A percentile compares a stretch with the other conserved stretches of the same genome.
These are phyloP conservation scores for Eucommia ulmoides DNA, from an alignment of 257 asterid genomes.

Conservation along the genomic window DNA sequence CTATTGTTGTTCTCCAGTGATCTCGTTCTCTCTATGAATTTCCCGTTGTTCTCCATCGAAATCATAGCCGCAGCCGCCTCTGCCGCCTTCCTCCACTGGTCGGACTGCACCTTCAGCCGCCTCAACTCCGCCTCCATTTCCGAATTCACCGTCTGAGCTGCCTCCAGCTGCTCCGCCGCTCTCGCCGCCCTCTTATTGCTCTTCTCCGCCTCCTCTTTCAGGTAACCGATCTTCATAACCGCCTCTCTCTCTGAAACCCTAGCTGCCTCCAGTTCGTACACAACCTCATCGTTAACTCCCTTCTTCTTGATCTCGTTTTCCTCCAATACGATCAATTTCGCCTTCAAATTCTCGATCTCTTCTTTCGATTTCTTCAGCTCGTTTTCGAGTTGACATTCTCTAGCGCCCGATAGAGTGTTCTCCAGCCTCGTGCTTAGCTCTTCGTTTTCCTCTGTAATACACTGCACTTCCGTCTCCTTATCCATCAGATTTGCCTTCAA, in stretches of 20 bases:
- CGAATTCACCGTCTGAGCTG: slow-evolving; percentile 47
- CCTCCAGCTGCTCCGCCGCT: slow-evolving; percentile 58
- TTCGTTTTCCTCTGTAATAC: slow-evolving; percentile 79
- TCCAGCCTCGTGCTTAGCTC: slow-evolving; percentile 31
- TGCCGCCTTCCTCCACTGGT: background rate
- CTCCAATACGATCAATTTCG: slow-evolving; percentile 25
- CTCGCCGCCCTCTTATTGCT: slow-evolving; percentile 35
- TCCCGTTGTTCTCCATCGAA: slow-evolving; percentile 61
- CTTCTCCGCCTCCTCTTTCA: slow-evolving; percentile 59
- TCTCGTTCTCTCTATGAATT: slow-evolving; percentile 56
- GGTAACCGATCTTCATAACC: slow-evolving; percentile 31
- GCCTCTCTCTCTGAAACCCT: slow-evolving; percentile 58
- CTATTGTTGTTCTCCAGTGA: slow-evolving; percentile 68
- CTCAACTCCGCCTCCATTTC: slow-evolving; percentile 78
- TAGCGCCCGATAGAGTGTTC: slow-evolving; percentile 18
- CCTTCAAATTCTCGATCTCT: slow-evolving; percentile 29
- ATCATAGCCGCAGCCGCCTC: slow-evolving; percentile 7
- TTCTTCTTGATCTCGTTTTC: slow-evolving; percentile 33
- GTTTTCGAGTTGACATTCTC: slow-evolving; percentile 34
- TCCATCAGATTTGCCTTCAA: slow-evolving; percentile 78
- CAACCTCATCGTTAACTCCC: slow-evolving; percentile 17
- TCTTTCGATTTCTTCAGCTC: slow-evolving; percentile 29
- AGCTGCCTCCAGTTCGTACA: slow-evolving; percentile 29
- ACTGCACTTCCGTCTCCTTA: slow-evolving; percentile 80
- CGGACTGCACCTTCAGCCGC: background rate